Percentiles rank a stretch among this genome's conserved stretches.
These are phyloP conservation scores for Gossypium rotundifolium DNA, from an alignment of 345 rosid genomes.

Conservation along the genomic window DNA sequence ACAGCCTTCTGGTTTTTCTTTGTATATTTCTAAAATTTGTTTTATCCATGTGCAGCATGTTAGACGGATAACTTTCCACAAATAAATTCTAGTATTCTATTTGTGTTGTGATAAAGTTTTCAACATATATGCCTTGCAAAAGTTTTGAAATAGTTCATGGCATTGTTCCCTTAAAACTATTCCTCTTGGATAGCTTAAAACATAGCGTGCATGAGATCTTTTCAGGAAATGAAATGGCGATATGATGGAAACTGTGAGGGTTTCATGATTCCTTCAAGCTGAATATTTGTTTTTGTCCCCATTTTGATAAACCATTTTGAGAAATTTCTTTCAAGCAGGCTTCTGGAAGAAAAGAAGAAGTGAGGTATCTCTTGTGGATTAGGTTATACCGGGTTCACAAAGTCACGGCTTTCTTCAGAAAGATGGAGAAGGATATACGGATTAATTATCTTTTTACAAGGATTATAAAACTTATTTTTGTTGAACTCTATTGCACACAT, in stretches of 20 bases:
- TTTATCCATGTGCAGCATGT: background rate
- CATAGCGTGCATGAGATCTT: background rate
- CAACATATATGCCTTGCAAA: background rate
- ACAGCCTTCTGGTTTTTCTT: background rate
- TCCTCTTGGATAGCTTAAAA: background rate
- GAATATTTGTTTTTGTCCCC: background rate
- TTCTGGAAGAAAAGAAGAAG: conserved; percentile 53
- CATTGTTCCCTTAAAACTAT: background rate
- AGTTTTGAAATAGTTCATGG: background rate
- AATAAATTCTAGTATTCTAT: background rate
- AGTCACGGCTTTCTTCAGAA: conserved; percentile 43
- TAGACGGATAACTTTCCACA: background rate
- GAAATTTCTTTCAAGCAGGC: conserved; percentile 29
- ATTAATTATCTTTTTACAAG: conserved; percentile 67
- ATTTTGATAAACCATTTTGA: background rate
- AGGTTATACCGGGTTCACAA: conserved; percentile 64
- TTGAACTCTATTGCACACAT: conserved; percentile 81
- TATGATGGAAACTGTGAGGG: background rate
- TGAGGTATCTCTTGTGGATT: conserved; percentile 74
- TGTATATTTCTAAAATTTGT: background rate
- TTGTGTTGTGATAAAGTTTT: background rate
- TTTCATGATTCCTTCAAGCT: background rate
- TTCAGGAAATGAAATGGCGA: background rate
- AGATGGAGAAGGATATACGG: conserved; percentile 69
- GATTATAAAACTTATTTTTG: conserved; percentile 66